Evolutionary conservation across 2,329 filamentous ascomycete species (phyloP), one percentile per base, ranked within the genome.

Genomic region (Hypoxylon sp.): DNA sequence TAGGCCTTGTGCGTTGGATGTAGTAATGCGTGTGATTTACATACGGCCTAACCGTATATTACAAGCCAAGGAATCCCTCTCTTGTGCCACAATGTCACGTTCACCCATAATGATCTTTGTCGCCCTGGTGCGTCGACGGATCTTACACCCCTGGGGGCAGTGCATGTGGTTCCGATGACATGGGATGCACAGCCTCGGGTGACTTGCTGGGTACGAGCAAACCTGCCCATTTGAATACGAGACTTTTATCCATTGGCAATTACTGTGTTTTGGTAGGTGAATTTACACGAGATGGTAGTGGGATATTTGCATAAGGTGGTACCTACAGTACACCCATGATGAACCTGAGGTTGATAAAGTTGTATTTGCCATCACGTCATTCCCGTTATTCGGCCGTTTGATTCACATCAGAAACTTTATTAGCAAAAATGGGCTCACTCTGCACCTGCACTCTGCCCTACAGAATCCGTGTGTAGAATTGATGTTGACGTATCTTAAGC

Each of bases 211-310:
- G 53, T 63, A 57, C 53, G 32, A 57, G 37, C 53, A 51, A 62
- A 63, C 39, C n/a, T 29, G 45, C 29, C 59, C 45, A 62, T 47
- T 45, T 51, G 34, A 56, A 62, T 62, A 62, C 59, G 59, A 62
- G 59, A 62, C 19, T 43, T 9, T 43, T 5, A 34, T 34, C 27
- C 41, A 61, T 11, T 32, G n/a, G 57, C 39, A 27, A 46, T 30
- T 21, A 34, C 30, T 46, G 27, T 21, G 32, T 21, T 46, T 47
- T 21, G 7, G 21, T 19, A 16, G 5, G 4, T 14, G 5, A 27
- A 53, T 41, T 9, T 30, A 39, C 19, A 53, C 25, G 39, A 37
- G 50, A 41, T 53, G 7, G 37, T 37, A 25, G 25, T 43, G 9
- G 30, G 50, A 53, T 45, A 46, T n/a, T 32, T 9, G 21, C 16